These are phyloP conservation scores for Penicillium argentinense DNA, from an alignment of 495 filamentous ascomycete species.

Conservation along the genomic window DNA sequence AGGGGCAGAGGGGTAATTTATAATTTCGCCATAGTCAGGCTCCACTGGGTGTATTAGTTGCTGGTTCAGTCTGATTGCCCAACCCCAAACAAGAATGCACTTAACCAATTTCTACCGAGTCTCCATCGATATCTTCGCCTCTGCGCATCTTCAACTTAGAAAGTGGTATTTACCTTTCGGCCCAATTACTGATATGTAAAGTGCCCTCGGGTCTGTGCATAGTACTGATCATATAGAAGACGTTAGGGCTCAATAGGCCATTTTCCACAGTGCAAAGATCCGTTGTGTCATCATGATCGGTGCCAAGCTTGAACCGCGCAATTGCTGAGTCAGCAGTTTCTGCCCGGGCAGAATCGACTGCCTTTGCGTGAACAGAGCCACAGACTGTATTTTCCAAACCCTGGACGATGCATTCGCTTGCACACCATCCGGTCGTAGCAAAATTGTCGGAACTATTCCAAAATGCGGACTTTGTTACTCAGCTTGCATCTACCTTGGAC, in stretches of 20 bases:
- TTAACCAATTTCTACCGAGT: background rate
- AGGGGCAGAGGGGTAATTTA: background rate
- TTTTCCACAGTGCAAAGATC: background rate
- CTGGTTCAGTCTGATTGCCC: background rate
- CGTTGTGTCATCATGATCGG: background rate
- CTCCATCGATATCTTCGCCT: background rate
- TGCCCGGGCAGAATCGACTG: slow-evolving; percentile 16
- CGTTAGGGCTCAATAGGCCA: background rate
- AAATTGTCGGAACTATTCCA: slow-evolving; percentile 12
- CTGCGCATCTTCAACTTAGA: background rate
- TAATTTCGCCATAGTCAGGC: background rate
- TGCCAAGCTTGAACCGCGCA: background rate
- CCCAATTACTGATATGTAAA: background rate
- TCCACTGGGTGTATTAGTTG: background rate
- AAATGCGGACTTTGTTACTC: background rate
- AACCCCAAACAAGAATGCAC: background rate
- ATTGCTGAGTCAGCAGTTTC: slow-evolving; percentile 11
- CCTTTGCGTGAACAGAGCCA: background rate
- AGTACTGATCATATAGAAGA: background rate
- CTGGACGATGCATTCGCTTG: background rate
- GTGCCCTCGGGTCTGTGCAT: background rate
- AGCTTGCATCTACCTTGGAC: background rate
- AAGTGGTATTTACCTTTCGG: background rate
- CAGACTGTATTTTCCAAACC: background rate
- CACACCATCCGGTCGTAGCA: background rate